Percentiles rank a stretch among this genome's conserved stretches.
phyloP scores from a whole-genome alignment of 1,284 basidiomycete species.

The Stygiomarasmius scandens region DNA sequence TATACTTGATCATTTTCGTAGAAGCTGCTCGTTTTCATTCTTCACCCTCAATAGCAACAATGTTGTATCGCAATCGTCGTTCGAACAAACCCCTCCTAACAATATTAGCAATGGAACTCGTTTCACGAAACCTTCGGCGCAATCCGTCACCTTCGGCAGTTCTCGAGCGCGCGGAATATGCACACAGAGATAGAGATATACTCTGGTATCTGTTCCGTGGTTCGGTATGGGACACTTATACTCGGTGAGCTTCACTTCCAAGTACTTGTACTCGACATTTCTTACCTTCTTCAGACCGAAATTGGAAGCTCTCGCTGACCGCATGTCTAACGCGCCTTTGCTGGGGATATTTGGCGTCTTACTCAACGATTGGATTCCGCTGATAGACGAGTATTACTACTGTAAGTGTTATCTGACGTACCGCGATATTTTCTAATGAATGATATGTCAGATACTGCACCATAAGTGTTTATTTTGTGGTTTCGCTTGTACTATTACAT shows the following conservation, averaged over 20 bases:
- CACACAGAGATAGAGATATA: slow-evolving; percentile 78
- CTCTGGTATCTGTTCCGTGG: slow-evolving; percentile 88
- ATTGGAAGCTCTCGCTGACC: slow-evolving; percentile 63
- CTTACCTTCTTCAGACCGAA: slow-evolving; percentile 61
- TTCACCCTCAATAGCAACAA: slow-evolving; percentile 32
- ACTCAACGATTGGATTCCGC: slow-evolving; percentile 87
- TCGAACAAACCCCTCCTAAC: slow-evolving; percentile 56
- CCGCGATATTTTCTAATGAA: slow-evolving; percentile 9
- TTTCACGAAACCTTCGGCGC: slow-evolving; percentile 69
- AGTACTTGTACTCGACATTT: slow-evolving; percentile 9
- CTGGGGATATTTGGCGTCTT: slow-evolving; percentile 78
- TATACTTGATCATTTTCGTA: slow-evolving; percentile 30
- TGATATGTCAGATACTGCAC: slow-evolving; percentile 48
- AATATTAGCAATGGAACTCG: slow-evolving; percentile 63
- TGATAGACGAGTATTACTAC: slow-evolving; percentile 96
- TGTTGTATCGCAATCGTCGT: slow-evolving; percentile 40
- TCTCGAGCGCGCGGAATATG: slow-evolving; percentile 80
- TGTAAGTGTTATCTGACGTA: slow-evolving; percentile 58
- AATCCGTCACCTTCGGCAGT: slow-evolving; percentile 59
- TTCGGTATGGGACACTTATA: slow-evolving; percentile 87
- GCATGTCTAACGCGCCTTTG: slow-evolving; percentile 67
- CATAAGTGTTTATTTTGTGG: slow-evolving; percentile 35
- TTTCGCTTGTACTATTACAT: slow-evolving; percentile 1
- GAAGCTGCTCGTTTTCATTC: neutral
- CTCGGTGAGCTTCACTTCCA: slow-evolving; percentile 52